Base-by-base conservation (phyloP, 2,329 filamentous ascomycete genomes). In the Mycosphaerella arachidis region DNA sequence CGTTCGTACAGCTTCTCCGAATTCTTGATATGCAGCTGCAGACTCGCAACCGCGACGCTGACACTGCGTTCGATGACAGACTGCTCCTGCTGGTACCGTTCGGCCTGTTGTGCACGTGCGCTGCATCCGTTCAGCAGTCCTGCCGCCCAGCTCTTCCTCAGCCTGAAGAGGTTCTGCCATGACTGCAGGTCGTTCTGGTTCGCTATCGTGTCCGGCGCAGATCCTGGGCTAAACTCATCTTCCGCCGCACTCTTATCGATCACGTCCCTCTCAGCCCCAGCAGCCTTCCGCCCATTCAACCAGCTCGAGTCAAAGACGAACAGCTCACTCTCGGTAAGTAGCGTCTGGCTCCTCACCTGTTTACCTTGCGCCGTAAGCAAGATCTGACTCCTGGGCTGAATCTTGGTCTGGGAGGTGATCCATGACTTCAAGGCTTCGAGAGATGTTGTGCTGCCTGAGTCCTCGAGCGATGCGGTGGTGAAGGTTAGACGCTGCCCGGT, bases 81-180 rank as follows among this genome's bases (percentile, higher is more conserved):
- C 70, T 89, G 87, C 74, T 92, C 89, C 55, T 81, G 79, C 70
- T 91, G 89, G 65, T 90, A 83, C 58, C 86, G 82, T 68, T 85
- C 81, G 20, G 86, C 82, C 63, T 81, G 77, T 55, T 80, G 78
- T 55, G 86, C 85, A 78, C 91, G 87, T 53, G 78, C 78, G 53
- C 80, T 80, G 67, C 90, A 93, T 66, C 88, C 86, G 29, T 87
- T 84, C 6, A 88, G 82, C 35, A 95, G 77, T 43, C 81, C 81
- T 56, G 87, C 77, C 0, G 92, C 89, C 94, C 94, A 99, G 66
- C 83, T 82, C 68, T 88, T 86, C 60, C 94, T 87, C 60, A 87
- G 83, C 73, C 87, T 88, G 79, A 94, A 97, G 24, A 97, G 81
- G 48, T 87, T 85, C 72, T 91, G 90, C 93, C 94, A 99, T 84